These are phyloP conservation scores for Phytophthora fragariae DNA, from an alignment of 352 stramenopile genomes.

Conservation along the genomic window DNA sequence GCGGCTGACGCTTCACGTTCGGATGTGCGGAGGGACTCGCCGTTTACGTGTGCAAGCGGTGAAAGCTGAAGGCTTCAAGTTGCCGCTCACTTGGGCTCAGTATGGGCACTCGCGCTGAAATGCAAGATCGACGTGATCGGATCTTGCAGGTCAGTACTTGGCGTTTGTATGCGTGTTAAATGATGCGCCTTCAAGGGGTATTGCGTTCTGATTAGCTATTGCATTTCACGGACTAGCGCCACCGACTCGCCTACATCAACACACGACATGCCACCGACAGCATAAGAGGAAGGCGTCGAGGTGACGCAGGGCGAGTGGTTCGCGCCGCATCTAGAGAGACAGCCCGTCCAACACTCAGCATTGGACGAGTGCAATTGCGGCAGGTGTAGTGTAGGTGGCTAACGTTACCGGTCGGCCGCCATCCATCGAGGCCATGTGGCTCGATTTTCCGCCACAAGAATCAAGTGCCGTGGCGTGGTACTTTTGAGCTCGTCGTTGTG, in stretches of 20 bases:
- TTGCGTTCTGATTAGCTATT: slow-evolving; percentile 28
- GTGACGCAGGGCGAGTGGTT: slow-evolving; percentile 5
- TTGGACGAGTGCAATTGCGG: slow-evolving; percentile 16
- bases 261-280: not conserved
- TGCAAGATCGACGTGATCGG: slow-evolving; percentile 34
- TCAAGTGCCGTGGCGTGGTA: slow-evolving; percentile 15
- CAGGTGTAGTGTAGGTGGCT: slow-evolving; percentile 4
- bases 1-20: slow-evolving; percentile 41
- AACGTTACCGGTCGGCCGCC: not conserved
- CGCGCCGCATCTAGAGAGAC: no score
- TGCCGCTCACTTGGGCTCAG: slow-evolving; percentile 29
- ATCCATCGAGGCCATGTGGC: not conserved
- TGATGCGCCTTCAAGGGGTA: slow-evolving; percentile 24
- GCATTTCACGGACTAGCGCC: slow-evolving; percentile 26
- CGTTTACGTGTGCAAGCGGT: slow-evolving; percentile 44
- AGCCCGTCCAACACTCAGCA: slow-evolving; percentile 18
- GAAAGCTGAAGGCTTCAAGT: slow-evolving; percentile 40
- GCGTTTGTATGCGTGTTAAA: slow-evolving; percentile 13
- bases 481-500: not conserved
- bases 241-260: not conserved
- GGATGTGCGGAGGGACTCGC: slow-evolving; percentile 32
- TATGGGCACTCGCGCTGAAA: slow-evolving; percentile 27
- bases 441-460: slow-evolving; percentile 5
- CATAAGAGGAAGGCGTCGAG: not conserved
- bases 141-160: slow-evolving; percentile 8